Evolutionary conservation across 2,329 filamentous ascomycete genomes (phyloP).

Genomic region (Coniochaeta sp.): DNA sequence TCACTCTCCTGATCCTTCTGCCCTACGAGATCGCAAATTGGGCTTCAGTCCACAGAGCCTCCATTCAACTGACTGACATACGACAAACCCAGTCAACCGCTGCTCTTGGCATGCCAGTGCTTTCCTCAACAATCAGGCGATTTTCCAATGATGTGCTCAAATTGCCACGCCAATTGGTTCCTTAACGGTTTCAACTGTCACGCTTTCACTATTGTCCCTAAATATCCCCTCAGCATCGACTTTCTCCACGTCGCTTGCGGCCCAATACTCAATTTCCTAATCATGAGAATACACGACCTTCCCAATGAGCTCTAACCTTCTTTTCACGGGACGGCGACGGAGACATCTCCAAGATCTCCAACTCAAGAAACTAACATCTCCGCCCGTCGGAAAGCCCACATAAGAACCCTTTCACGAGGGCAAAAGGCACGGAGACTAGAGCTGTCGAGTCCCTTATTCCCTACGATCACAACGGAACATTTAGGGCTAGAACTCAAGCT

Average conservation of each 20-base stretch:
- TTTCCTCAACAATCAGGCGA: no score
- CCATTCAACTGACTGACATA: background rate
- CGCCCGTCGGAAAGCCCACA: background rate
- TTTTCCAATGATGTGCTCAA: background rate
- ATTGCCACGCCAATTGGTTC: background rate
- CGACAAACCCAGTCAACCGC: no score
- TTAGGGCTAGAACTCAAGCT: background rate
- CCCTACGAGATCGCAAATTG: constrained; percentile 3
- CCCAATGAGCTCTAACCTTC: background rate
- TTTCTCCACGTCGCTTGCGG: background rate
- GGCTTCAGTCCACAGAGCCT: background rate
- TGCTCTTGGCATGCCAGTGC: no score
- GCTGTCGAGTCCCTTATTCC: no score
- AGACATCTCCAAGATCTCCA: no score
- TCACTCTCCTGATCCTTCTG: constrained; percentile 6
- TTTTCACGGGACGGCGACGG: no score
- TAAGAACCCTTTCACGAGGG: no score
- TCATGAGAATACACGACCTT: background rate
- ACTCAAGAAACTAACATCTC: background rate
- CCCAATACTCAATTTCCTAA: background rate
- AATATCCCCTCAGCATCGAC: no score
- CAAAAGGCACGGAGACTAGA: no score
- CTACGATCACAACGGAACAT: background rate
- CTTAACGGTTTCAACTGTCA: no score
- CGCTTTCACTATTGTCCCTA: no score